A percentile compares a stretch with the other conserved stretches of the same genome.
Evolutionary conservation across 257 asterid species (phyloP).

Genomic region (Solanum pimpinellifolium): DNA sequence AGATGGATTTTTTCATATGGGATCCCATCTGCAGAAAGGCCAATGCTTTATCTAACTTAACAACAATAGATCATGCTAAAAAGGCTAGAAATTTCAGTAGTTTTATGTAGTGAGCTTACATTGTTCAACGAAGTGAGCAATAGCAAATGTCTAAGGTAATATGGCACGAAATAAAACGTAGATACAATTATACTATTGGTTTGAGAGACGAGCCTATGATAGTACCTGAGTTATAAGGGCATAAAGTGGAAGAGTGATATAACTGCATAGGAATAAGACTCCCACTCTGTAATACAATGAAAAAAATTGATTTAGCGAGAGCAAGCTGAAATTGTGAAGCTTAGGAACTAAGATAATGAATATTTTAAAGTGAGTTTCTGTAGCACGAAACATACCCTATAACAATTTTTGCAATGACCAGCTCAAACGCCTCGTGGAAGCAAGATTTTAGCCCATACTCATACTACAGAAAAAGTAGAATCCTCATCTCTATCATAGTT

Average conservation of each 20-base stretch:
- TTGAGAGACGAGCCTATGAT: background rate
- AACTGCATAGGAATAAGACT: constrained; percentile 70
- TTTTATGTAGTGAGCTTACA: background rate
- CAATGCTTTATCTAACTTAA: background rate
- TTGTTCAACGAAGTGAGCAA: background rate
- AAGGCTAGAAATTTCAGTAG: background rate
- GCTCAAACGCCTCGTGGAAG: constrained; percentile 45
- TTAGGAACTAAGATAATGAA: background rate
- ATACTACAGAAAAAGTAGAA: constrained; percentile 43
- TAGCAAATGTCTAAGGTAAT: background rate
- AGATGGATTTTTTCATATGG: constrained; percentile 71
- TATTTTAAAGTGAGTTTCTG: background rate
- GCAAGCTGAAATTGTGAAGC: background rate
- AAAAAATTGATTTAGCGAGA: background rate
- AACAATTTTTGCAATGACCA: constrained; percentile 44
- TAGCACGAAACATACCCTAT: constrained; percentile 42
- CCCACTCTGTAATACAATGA: constrained; percentile 36
- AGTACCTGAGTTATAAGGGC: constrained; percentile 83
- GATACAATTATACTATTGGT: background rate
- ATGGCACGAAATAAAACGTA: background rate
- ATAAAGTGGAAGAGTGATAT: constrained; percentile 82
- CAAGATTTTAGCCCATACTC: constrained; percentile 52
- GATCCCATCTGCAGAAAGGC: constrained; percentile 63
- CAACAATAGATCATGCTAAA: background rate
- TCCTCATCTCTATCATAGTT: background rate